Conservation (phyloP, 2,329 filamentous ascomycete genomes). For the Ustulina deusta region DNA sequence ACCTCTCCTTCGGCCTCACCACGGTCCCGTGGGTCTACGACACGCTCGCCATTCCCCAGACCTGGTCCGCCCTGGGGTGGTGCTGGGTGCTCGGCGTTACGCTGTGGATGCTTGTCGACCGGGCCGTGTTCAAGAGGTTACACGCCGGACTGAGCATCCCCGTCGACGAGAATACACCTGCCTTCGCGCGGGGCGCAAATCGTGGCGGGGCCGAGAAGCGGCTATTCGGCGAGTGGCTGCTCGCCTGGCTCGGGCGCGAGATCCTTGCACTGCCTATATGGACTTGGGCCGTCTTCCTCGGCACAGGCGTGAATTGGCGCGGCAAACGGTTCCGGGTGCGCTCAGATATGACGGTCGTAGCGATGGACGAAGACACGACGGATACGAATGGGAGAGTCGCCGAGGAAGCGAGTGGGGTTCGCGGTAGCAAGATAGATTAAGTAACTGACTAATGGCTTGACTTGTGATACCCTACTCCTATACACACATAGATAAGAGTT, state of each 20-base stretch:
- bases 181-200: constrained; percentile 70
- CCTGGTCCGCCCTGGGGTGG: constrained; percentile 73
- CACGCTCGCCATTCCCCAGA: constrained; percentile 66
- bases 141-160: constrained; percentile 80
- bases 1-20: constrained; percentile 82
- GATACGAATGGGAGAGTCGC: neutral
- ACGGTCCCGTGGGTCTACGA: constrained; percentile 74
- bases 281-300: constrained; percentile 89
- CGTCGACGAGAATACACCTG: constrained; percentile 77
- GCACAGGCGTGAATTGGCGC: constrained; percentile 87
- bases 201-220: constrained; percentile 61
- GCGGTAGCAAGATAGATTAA: constrained; percentile 29
- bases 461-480: constrained; percentile 32
- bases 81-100: constrained; percentile 75
- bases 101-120: constrained; percentile 81
- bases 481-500: constrained; percentile 15
- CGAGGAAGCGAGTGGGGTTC: neutral
- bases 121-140: constrained; percentile 77
- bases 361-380: constrained; percentile 49
- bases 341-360: constrained; percentile 82
- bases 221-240: constrained; percentile 76
- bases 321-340: constrained; percentile 85
- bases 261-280: constrained; percentile 87
- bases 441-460: neutral
- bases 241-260: constrained; percentile 88